Percentiles rank a stretch among this genome's conserved stretches.
phyloP scores from a whole-genome alignment of 441 rosid genomes.

The Codiaeum variegatum region DNA sequence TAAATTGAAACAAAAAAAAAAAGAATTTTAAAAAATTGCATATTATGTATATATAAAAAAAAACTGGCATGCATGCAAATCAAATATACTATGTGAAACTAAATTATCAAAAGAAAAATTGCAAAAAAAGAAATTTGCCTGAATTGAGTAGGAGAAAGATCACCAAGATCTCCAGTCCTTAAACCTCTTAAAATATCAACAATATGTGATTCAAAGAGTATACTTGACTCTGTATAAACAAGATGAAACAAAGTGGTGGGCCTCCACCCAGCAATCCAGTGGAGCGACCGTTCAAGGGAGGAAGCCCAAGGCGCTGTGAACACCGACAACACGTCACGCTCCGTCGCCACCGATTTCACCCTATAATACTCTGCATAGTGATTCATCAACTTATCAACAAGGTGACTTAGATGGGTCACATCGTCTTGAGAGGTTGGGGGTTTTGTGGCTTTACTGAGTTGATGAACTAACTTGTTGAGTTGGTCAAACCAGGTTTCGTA shows the following conservation, averaged over 20 bases:
- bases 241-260: conserved; percentile 78
- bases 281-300: conserved; percentile 69
- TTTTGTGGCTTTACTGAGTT: conserved; percentile 41
- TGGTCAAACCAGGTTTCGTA: conserved; percentile 60
- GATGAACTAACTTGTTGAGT: conserved; percentile 44
- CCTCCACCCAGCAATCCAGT: conserved; percentile 79
- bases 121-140: conserved; percentile 33
- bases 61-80: background rate
- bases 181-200: conserved; percentile 64
- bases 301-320: conserved; percentile 73
- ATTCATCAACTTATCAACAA: conserved; percentile 41
- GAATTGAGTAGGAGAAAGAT: conserved; percentile 72
- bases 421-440: conserved; percentile 36
- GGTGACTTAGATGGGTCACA: conserved; percentile 24
- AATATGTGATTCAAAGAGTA: conserved; percentile 67
- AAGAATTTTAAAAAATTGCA: too few relatives aligned
- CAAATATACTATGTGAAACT: background rate
- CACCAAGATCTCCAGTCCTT: conserved; percentile 75
- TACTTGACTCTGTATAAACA: conserved; percentile 74
- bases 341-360: conserved; percentile 41
- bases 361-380: conserved; percentile 55
- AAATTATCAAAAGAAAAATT: background rate
- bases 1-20: too few relatives aligned
- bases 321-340: conserved; percentile 46
- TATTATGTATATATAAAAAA: background rate